Base-by-base conservation (phyloP, 768 basidiomycete species). In the Naganishia kalamii region DNA sequence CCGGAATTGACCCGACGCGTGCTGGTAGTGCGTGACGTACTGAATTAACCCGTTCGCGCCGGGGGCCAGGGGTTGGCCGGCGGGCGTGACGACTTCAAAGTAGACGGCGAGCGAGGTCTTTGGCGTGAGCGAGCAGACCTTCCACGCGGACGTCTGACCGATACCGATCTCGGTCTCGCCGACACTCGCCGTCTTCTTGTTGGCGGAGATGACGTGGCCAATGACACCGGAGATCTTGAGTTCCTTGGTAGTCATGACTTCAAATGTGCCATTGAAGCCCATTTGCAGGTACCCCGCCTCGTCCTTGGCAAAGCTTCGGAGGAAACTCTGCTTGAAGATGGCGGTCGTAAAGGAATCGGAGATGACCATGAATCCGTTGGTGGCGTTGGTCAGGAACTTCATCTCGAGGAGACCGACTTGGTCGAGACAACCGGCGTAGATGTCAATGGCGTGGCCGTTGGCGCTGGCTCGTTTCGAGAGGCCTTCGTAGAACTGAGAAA, bases 91-190 rank as follows among this genome's bases (percentile, higher is more conserved):
- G 30, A 98, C 96, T 77, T 99, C 96, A 74, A 99, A 97, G 81
- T 98, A 99, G 37, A 94, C 91, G 30, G 86, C 94, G 52, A 88
- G 84, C 0, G 94, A 87, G 1, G 92, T 91, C 63, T 84, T 87
- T 4, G 92, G 91, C 0, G 85, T 90, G 69, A 99, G 84, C 59
- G 86, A 83, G 80, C 94, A 96, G 71, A 98, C 85, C 80, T 91
- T 96, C 96, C 96, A 99, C 0, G 92, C 94, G 11, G 94, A 96
- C 0, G 96, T 99, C 76, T 93, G 90, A 33, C 93, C 94, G 67
- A 99, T 94, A 75, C 96, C 96, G 65, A 99, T 98, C 78, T 98
- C 96, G 0, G 96, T 98, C 81, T 99, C 96, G 66, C 94, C 96
- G 19, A 99, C 96, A 73, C 90, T 96, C 0, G 85, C 86, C 0